phyloP scores from a whole-genome alignment of 352 stramenopile species.

The Phytophthora pini region DNA sequence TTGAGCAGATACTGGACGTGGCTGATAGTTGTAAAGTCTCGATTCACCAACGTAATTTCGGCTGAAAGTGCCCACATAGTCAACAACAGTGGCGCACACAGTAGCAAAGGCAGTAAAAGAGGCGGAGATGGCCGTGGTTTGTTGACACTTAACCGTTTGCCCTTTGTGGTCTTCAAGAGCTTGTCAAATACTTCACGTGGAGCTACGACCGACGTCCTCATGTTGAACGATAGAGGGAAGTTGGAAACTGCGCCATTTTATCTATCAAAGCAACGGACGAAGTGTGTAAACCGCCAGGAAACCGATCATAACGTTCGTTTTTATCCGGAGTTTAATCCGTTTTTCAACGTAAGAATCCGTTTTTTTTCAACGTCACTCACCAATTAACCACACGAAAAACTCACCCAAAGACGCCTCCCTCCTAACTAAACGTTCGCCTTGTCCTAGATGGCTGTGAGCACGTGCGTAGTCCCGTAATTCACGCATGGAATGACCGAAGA shows the following conservation, averaged over 20 bases:
- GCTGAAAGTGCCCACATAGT: slow-evolving; percentile 24
- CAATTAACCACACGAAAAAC: too few relatives aligned
- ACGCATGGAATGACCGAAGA: slow-evolving; percentile 36
- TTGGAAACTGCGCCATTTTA: slow-evolving; percentile 12
- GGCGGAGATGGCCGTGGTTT: slow-evolving; percentile 14
- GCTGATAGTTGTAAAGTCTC: slow-evolving; percentile 7
- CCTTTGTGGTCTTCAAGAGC: slow-evolving; percentile 3
- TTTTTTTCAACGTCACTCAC: too few relatives aligned
- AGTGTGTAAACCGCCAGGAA: slow-evolving; percentile 20
- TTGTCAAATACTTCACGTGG: slow-evolving; percentile 9
- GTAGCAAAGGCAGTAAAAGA: slow-evolving; percentile 18
- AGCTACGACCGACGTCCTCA: slow-evolving; percentile 21
- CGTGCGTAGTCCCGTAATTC: too few relatives aligned
- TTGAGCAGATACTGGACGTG: slow-evolving; percentile 23
- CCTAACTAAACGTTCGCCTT: too few relatives aligned
- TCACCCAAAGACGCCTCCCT: too few relatives aligned
- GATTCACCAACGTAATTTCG: slow-evolving; percentile 18
- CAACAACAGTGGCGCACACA: slow-evolving; percentile 17
- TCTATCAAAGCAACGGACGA: slow-evolving; percentile 5
- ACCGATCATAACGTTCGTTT: slow-evolving; percentile 3
- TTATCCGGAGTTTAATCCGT: slow-evolving; percentile 2
- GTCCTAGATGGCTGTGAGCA: too few relatives aligned
- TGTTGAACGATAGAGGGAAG: neutral
- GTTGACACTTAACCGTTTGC: neutral
- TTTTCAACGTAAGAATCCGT: neutral